Conservation (phyloP, 1,284 basidiomycete genomes). For the Pseudozyma hubeiensis region DNA sequence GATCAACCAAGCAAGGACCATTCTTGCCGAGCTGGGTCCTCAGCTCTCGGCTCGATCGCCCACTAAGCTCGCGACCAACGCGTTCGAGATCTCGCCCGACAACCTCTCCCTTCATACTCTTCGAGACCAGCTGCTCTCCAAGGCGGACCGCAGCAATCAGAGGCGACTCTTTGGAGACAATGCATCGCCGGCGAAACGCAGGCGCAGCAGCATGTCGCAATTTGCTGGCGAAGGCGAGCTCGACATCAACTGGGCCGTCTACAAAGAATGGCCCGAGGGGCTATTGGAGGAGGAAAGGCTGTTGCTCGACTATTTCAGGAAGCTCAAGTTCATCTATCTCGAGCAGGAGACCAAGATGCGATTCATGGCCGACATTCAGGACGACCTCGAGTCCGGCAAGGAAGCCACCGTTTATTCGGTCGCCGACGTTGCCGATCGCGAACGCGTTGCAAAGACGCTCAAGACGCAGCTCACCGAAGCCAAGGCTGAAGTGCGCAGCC, state of each 20-base stretch:
- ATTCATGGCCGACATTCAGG: conserved; percentile 61
- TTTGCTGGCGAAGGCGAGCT: conserved; percentile 48
- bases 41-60: conserved; percentile 45
- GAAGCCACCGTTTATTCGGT: conserved; percentile 61
- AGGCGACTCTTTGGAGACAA: conserved; percentile 38
- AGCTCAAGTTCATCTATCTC: conserved; percentile 65
- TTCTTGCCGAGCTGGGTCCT: conserved; percentile 42
- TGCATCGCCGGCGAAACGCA: conserved; percentile 41
- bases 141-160: conserved; percentile 44
- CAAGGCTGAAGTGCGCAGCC: conserved; percentile 53
- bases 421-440: conserved; percentile 57
- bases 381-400: conserved; percentile 60
- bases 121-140: conserved; percentile 47
- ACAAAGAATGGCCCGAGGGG: conserved; percentile 59
- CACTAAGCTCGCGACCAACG: conserved; percentile 37
- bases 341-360: conserved; percentile 66
- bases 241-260: conserved; percentile 59
- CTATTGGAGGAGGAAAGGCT: conserved; percentile 56
- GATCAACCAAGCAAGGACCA: conserved; percentile 21
- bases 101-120: conserved; percentile 47
- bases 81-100: conserved; percentile 49
- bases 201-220: conserved; percentile 52
- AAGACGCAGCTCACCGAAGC: conserved; percentile 62
- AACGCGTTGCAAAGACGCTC: conserved; percentile 51
- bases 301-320: conserved; percentile 62